phyloP scores from a whole-genome alignment of 805 yeast genomes.

The Tetrapisispora nanseiensis region DNA sequence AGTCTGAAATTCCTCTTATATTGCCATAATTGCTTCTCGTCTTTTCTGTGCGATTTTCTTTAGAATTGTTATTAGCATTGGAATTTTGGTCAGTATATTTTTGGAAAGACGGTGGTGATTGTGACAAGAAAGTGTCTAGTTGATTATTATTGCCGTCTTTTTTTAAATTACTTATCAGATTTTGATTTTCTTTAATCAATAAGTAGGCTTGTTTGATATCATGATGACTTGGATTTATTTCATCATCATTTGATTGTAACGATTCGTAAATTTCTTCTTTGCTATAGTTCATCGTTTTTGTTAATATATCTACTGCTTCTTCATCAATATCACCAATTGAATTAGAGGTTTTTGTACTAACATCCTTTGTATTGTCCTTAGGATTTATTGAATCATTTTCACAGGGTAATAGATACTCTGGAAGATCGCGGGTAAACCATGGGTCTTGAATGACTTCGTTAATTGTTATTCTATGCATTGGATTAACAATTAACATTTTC shows the following conservation, averaged over 20 bases:
- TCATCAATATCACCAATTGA: slow-evolving; percentile 48
- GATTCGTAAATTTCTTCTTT: slow-evolving; percentile 74
- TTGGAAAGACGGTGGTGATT: slow-evolving; percentile 48
- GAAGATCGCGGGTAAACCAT: slow-evolving; percentile 80
- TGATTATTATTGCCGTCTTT: slow-evolving; percentile 30
- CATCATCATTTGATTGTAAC: slow-evolving; percentile 33
- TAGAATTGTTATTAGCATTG: background rate
- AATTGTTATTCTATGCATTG: slow-evolving; percentile 85
- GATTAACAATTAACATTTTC: slow-evolving; percentile 90
- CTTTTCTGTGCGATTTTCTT: background rate
- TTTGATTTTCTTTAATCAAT: slow-evolving; percentile 70
- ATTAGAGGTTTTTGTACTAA: no score
- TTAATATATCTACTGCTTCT: slow-evolving; percentile 62
- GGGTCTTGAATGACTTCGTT: slow-evolving; percentile 88
- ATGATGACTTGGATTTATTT: slow-evolving; percentile 42
- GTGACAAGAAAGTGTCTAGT: slow-evolving; percentile 50
- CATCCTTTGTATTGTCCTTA: background rate
- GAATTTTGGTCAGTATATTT: background rate
- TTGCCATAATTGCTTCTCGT: background rate
- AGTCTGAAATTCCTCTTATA: slow-evolving; percentile 1
- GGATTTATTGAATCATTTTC: no score
- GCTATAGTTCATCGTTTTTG: slow-evolving; percentile 83
- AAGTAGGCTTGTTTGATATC: slow-evolving; percentile 84
- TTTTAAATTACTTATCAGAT: slow-evolving; percentile 53
- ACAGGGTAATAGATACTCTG: slow-evolving; percentile 58